Percentiles rank a stretch among this genome's conserved stretches.
phyloP scores from a whole-genome alignment of 2,329 filamentous ascomycete genomes.

The Stachybotrys chlorohalonatus region DNA sequence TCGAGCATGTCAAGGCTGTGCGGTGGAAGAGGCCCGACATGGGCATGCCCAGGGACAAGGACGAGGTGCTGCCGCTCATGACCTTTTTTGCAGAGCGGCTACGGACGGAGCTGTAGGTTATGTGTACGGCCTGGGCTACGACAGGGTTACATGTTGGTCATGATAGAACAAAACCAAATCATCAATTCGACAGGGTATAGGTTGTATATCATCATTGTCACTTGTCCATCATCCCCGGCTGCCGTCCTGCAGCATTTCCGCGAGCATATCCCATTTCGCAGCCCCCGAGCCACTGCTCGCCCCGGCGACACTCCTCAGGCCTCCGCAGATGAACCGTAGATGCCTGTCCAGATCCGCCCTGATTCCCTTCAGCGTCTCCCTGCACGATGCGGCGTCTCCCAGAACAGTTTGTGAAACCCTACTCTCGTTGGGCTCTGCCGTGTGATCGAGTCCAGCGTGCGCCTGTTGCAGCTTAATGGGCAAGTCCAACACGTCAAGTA shows the following conservation, averaged over 20 bases:
- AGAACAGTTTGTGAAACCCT: neutral
- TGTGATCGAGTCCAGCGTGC: slow-evolving; percentile 28
- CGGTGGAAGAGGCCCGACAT: slow-evolving; percentile 65
- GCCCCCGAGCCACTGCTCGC: slow-evolving; percentile 54
- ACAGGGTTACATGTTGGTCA: neutral
- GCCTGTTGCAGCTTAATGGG: slow-evolving; percentile 60
- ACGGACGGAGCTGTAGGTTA: slow-evolving; percentile 11
- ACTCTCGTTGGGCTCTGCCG: slow-evolving; percentile 15
- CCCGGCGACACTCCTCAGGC: slow-evolving; percentile 65
- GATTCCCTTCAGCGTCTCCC: slow-evolving; percentile 39
- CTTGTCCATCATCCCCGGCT: slow-evolving; percentile 11
- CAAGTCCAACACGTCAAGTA: slow-evolving; percentile 70
- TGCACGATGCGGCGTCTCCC: slow-evolving; percentile 14
- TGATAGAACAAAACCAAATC: neutral
- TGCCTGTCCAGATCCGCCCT: slow-evolving; percentile 55
- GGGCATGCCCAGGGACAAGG: slow-evolving; percentile 71
- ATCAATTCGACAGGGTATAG: slow-evolving; percentile 11
- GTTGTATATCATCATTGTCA: slow-evolving; percentile 5
- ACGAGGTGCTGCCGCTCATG: slow-evolving; percentile 89
- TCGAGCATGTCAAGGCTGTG: slow-evolving; percentile 57
- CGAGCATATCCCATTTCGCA: slow-evolving; percentile 69
- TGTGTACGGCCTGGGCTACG: neutral
- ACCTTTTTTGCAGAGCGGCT: slow-evolving; percentile 66
- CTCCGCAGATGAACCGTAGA: slow-evolving; percentile 61
- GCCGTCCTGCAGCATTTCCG: slow-evolving; percentile 63